Evolutionary conservation across 495 filamentous ascomycete species (phyloP).

Genomic region (Cercophora sp.): DNA sequence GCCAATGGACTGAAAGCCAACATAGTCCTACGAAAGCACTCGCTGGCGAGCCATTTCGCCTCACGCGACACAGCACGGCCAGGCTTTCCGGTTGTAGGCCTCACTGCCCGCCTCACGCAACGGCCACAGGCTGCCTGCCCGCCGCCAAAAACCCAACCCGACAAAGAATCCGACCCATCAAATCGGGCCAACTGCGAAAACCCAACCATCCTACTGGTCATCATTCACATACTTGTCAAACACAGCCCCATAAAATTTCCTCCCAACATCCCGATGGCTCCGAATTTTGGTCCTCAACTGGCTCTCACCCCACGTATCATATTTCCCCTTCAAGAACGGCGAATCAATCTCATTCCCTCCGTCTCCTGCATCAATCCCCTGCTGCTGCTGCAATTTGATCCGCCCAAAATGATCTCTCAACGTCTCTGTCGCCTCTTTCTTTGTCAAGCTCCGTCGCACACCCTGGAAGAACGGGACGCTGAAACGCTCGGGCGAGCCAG

Average conservation of each 20-base stretch:
- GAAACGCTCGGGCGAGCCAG: constrained; percentile 27
- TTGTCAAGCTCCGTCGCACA: constrained; percentile 37
- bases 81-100: too few relatives aligned
- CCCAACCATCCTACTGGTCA: too few relatives aligned
- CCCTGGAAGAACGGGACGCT: constrained; percentile 49
- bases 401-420: constrained; percentile 31
- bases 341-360: constrained; percentile 34
- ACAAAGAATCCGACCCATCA: too few relatives aligned
- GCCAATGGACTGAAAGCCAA: too few relatives aligned
- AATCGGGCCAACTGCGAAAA: too few relatives aligned
- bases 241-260: constrained; percentile 37
- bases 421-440: constrained; percentile 31
- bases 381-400: background rate
- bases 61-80: too few relatives aligned
- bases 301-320: constrained; percentile 46
- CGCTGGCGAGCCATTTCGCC: too few relatives aligned
- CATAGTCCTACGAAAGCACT: too few relatives aligned
- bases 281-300: constrained; percentile 44
- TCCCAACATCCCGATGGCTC: constrained; percentile 40
- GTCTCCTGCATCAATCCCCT: background rate
- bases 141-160: too few relatives aligned
- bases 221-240: constrained; percentile 34
- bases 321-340: constrained; percentile 39
- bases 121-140: too few relatives aligned
- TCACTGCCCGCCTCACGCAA: too few relatives aligned